Evolutionary conservation across 2,329 filamentous ascomycete species (phyloP).

Genomic region (Verticillium longisporum): DNA sequence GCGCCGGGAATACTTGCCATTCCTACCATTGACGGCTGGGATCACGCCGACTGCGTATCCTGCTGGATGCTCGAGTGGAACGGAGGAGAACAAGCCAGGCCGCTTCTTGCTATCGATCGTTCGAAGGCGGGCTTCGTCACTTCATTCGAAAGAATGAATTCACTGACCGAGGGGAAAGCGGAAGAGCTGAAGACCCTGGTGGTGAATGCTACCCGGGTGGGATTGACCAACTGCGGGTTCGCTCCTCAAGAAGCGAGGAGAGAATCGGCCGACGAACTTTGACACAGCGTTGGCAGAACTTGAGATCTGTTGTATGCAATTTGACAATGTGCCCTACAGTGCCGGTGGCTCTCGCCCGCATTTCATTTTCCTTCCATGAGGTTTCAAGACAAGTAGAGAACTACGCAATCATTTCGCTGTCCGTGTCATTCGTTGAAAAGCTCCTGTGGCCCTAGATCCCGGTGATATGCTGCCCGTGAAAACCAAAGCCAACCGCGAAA

Average conservation of each 20-base stretch:
- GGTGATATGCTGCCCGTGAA: conserved; percentile 50
- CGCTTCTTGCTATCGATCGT: not conserved
- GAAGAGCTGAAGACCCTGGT: not conserved
- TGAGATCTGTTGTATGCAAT: too few relatives aligned
- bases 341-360: too few relatives aligned
- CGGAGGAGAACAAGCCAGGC: not conserved
- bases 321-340: too few relatives aligned
- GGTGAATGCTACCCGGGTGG: not conserved
- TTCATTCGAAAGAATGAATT: not conserved
- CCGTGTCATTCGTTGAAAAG: too few relatives aligned
- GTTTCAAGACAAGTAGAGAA: not conserved
- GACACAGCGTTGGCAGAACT: too few relatives aligned
- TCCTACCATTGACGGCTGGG: not conserved
- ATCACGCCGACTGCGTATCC: not conserved
- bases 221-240: not conserved
- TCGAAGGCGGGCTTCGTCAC: not conserved
- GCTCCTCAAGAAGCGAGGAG: not conserved
- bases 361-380: too few relatives aligned
- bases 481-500: conserved; percentile 54
- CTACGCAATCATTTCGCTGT: too few relatives aligned
- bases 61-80: not conserved
- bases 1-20: not conserved
- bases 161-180: not conserved
- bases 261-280: not conserved
- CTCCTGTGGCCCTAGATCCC: not conserved